phyloP scores from a whole-genome alignment of 2,329 filamentous ascomycete species.

The Harringtonia lauricola region DNA sequence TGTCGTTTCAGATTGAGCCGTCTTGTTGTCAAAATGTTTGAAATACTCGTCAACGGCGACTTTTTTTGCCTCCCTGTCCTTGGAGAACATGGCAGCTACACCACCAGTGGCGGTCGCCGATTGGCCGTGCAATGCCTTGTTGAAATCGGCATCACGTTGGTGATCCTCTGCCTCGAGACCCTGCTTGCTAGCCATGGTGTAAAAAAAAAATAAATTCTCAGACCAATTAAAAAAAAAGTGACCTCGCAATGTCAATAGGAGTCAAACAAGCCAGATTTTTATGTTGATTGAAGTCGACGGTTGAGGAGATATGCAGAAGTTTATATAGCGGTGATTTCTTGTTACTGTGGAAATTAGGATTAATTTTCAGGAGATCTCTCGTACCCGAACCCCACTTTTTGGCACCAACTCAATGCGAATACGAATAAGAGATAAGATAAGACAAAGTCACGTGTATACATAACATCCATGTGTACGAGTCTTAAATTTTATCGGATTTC shows the following conservation, averaged over 20 bases:
- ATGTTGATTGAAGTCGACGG: no score
- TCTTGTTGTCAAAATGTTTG: slow-evolving; percentile 78
- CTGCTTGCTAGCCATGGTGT: slow-evolving; percentile 7
- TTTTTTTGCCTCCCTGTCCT: slow-evolving; percentile 49
- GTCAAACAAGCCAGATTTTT: no score
- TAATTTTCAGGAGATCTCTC: not conserved
- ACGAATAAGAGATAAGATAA: slow-evolving; percentile 10
- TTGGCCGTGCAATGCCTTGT: slow-evolving; percentile 71
- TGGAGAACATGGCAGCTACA: slow-evolving; percentile 73
- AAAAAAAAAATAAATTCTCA: not conserved
- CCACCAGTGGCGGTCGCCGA: slow-evolving; percentile 61
- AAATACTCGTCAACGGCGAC: slow-evolving; percentile 72
- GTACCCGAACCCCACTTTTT: no score
- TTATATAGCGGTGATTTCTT: not conserved
- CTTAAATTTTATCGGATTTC: no score
- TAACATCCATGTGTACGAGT: no score
- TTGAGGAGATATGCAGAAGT: no score
- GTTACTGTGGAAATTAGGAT: not conserved
- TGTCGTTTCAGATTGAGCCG: slow-evolving; percentile 64
- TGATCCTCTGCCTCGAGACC: slow-evolving; percentile 73
- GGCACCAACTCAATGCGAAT: slow-evolving; percentile 12
- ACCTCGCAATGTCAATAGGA: not conserved
- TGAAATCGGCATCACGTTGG: slow-evolving; percentile 78
- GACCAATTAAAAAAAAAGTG: not conserved
- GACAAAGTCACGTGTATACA: not conserved